phyloP scores from a whole-genome alignment of 1,284 basidiomycete species.

The Ustilago sp. region DNA sequence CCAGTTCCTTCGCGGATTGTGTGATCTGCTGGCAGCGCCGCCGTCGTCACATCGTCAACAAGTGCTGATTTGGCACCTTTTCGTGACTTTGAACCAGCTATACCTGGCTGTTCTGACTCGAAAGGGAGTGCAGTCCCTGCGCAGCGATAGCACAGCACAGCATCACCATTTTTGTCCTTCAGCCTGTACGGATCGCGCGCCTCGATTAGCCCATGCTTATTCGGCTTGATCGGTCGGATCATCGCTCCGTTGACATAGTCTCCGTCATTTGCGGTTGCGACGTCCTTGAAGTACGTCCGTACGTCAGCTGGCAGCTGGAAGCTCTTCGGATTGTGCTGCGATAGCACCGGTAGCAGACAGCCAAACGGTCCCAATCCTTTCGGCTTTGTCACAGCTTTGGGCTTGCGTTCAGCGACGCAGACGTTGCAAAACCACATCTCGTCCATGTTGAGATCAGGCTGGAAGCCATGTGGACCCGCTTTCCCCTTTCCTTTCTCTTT shows the following conservation, averaged over 20 bases:
- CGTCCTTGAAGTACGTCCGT: conserved; percentile 83
- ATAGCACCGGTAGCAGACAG: conserved; percentile 78
- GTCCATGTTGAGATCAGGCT: conserved; percentile 70
- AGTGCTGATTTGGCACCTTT: neutral
- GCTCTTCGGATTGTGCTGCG: conserved; percentile 79
- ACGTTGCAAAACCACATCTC: conserved; percentile 93
- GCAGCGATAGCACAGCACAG: conserved; percentile 89
- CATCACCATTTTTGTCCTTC: conserved; percentile 83
- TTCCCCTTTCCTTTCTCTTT: conserved; percentile 43
- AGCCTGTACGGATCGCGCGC: conserved; percentile 89
- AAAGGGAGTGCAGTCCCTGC: conserved; percentile 78
- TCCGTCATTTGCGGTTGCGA: conserved; percentile 67
- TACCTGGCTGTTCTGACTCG: conserved; percentile 45
- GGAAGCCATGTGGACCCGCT: conserved; percentile 23
- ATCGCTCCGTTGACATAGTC: conserved; percentile 77
- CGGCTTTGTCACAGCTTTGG: conserved; percentile 27
- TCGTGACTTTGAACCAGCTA: neutral
- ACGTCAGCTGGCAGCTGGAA: conserved; percentile 91
- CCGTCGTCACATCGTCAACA: conserved; percentile 1
- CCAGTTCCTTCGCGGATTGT: conserved; percentile 40
- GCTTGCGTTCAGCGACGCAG: conserved; percentile 72
- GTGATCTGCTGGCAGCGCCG: conserved; percentile 25
- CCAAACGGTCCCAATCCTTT: conserved; percentile 67
- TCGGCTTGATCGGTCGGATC: conserved; percentile 53
- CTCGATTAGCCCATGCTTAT: conserved; percentile 87